Evolutionary conservation across 2,329 filamentous ascomycete genomes (phyloP).

Genomic region (Aureobasidium sp.): DNA sequence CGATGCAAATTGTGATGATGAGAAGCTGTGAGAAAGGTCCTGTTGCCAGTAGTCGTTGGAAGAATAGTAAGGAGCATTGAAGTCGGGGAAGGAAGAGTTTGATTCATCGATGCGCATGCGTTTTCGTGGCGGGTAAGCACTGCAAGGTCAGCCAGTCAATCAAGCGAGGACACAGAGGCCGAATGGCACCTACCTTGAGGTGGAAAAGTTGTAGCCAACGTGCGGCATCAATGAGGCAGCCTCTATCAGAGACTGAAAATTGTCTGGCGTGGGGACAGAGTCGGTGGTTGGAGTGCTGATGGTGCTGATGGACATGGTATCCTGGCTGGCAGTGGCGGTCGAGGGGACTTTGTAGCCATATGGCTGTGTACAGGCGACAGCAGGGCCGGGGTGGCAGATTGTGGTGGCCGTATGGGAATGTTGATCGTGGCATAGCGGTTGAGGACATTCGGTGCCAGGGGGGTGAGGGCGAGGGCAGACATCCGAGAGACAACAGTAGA

Average conservation of each 20-base stretch:
- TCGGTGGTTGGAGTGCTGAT: conserved; percentile 16
- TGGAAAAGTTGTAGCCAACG: neutral
- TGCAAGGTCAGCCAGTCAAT: neutral
- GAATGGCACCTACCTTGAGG: neutral
- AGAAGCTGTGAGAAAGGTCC: neutral
- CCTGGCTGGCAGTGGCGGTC: neutral
- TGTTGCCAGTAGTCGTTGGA: neutral
- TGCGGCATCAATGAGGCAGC: neutral
- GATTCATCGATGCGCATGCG: conserved; percentile 11
- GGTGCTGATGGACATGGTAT: conserved; percentile 13
- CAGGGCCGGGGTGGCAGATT: neutral
- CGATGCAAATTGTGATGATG: neutral
- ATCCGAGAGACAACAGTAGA: conserved; percentile 15
- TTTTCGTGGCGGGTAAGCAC: conserved; percentile 4
- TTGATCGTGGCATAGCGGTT: neutral
- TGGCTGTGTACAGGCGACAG: neutral
- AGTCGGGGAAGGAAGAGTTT: neutral
- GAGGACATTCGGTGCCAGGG: neutral
- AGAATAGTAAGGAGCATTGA: neutral
- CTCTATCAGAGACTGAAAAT: conserved; percentile 14
- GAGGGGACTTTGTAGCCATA: neutral
- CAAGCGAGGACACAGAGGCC: too few relatives aligned
- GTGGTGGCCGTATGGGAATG: neutral
- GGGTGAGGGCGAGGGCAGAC: conserved; percentile 11
- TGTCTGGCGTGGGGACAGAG: conserved; percentile 6